These are phyloP conservation scores for Postia placenta DNA, from an alignment of 768 basidiomycete species.

Conservation along the genomic window DNA sequence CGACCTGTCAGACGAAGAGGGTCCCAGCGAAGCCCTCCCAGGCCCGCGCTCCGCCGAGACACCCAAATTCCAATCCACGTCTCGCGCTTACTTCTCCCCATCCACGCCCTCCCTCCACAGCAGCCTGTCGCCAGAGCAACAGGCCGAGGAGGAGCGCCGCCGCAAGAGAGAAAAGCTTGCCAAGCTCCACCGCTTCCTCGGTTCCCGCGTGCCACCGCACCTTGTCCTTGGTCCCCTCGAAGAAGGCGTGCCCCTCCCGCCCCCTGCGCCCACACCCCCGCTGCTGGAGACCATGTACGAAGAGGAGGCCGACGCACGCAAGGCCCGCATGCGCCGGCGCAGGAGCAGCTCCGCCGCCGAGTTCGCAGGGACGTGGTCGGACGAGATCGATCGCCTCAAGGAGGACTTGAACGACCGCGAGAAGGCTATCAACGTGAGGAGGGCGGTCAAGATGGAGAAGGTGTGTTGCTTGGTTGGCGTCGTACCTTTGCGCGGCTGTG, in stretches of 20 bases:
- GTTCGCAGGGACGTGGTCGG: constrained; percentile 41
- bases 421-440: constrained; percentile 72
- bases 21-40: constrained; percentile 26
- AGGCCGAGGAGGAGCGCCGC: constrained; percentile 55
- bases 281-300: constrained; percentile 25
- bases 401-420: constrained; percentile 68
- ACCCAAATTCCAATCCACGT: constrained; percentile 18
- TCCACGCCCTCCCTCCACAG: constrained; percentile 42
- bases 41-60: constrained; percentile 25
- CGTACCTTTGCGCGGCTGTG: too few relatives aligned
- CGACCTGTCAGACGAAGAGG: constrained; percentile 64
- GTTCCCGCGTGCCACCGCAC: constrained; percentile 70
- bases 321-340: constrained; percentile 41
- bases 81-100: constrained; percentile 24
- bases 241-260: constrained; percentile 25
- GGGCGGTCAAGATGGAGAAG: constrained; percentile 87
- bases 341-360: constrained; percentile 50
- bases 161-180: constrained; percentile 73
- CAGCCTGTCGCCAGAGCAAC: constrained; percentile 34
- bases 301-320: constrained; percentile 18
- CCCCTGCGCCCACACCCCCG: constrained; percentile 20
- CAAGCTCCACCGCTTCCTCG: constrained; percentile 79
- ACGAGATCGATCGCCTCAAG: constrained; percentile 56
- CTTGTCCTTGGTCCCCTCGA: constrained; percentile 51
- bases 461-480: constrained; percentile 30